A percentile compares a stretch with the other conserved stretches of the same genome.
phyloP scores from a whole-genome alignment of 306 rosid genomes.

The Styphnolobium japonicum region DNA sequence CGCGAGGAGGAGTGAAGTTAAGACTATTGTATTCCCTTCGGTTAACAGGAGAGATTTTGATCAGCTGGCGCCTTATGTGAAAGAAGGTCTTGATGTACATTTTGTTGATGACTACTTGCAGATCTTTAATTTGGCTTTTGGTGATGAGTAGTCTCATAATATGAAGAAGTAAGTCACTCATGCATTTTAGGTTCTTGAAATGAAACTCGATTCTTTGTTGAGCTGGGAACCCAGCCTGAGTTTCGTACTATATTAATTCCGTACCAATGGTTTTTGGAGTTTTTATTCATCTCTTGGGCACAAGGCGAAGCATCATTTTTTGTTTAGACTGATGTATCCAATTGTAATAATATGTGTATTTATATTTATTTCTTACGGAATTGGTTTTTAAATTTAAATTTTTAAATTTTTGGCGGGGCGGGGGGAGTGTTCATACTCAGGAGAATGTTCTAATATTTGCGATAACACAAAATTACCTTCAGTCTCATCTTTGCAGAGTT shows the following conservation, averaged over 20 bases:
- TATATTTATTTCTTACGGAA: slow-evolving; percentile 2
- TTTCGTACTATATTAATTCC: slow-evolving; percentile 23
- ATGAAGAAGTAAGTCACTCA: slow-evolving; percentile 26
- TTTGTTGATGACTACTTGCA: slow-evolving; percentile 83
- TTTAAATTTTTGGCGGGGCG: background rate
- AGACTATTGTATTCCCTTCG: slow-evolving; percentile 83
- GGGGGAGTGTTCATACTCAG: background rate
- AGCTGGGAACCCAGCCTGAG: slow-evolving; percentile 37
- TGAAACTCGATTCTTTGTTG: slow-evolving; percentile 27
- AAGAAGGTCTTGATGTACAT: slow-evolving; percentile 94
- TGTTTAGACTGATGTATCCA: slow-evolving; percentile 1
- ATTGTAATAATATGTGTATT: slow-evolving; percentile 29
- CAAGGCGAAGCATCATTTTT: background rate
- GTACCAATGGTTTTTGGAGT: background rate
- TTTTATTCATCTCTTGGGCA: slow-evolving; percentile 1
- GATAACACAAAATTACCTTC: background rate
- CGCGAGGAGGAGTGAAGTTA: slow-evolving; percentile 84
- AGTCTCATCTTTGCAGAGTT: background rate
- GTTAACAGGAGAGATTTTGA: slow-evolving; percentile 93
- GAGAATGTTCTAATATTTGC: slow-evolving; percentile 1
- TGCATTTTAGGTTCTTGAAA: slow-evolving; percentile 12
- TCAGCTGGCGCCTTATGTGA: slow-evolving; percentile 82
- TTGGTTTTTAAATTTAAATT: background rate
- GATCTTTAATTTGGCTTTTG: slow-evolving; percentile 74
- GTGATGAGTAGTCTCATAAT: slow-evolving; percentile 33